Evolutionary conservation across 345 rosid genomes (phyloP), one percentile per base, ranked within the genome.

Genomic region (Melaleuca quinquenervia): DNA sequence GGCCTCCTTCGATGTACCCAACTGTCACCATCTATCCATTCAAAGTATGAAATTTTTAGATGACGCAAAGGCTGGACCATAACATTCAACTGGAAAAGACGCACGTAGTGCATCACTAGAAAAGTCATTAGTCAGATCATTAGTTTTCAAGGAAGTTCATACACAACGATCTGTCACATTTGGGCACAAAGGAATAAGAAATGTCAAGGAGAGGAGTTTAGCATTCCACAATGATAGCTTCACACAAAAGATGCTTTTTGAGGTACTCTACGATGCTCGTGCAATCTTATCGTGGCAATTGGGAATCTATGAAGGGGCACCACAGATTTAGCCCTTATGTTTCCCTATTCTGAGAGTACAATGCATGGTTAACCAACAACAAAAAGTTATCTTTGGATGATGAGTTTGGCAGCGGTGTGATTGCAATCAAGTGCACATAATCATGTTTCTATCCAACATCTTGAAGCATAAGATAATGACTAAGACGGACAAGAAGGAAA

Each of bases 1-100:
- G 88, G 52, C 96, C 98, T 52, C 96, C 98, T 76, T 90, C 89
- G 16, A 94, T 89, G 78, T 88, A 92, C 53, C 96, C 96, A 51
- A 95, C 94, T 0, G 96, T 92, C 83, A 94, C 92, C 87, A 94
- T 93, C 96, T 93, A 52, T 24, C 80, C 29, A 32, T 75, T 78
- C 64, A 44, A 86, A 64, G 49, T 58, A 2, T 6, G 50, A 74
- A 53, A 21, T 26, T 32, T 7, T 4, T 27, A 54, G 44, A 55
- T 27, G 82, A 56, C 27, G 26, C 24, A 24, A 15, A 82, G 11
- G 36, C 84, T 82, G 13, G 20, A 82, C 24, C 32, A 82, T n/a
- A 82, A 51, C 26, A 64, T 64, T 45, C 78, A 64, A 62, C 75
- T 62, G 29, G 75, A 16, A 51, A 62, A 62, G 75, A 62, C 41